These are phyloP conservation scores for Ormosia emarginata DNA, from an alignment of 306 rosid genomes.

Conservation along the genomic window DNA sequence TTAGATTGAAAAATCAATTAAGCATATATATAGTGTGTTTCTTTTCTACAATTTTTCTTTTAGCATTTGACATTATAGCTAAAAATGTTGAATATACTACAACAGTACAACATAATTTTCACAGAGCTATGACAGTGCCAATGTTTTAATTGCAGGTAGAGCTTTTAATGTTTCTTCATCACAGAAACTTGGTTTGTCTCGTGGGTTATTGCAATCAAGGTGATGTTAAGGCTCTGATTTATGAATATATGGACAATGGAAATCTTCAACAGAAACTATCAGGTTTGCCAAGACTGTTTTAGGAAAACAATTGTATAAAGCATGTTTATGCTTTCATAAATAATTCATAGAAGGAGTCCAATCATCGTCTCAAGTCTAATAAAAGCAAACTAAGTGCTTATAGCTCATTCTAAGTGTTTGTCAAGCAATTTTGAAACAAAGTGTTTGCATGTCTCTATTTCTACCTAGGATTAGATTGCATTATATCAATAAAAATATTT, in stretches of 20 bases:
- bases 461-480: too few species aligned
- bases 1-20: not conserved
- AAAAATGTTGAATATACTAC: not conserved
- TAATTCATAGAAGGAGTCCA: too few species aligned
- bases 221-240: constrained; percentile 28
- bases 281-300: constrained; percentile 1
- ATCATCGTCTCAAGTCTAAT: too few species aligned
- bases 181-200: constrained; percentile 45
- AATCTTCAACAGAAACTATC: constrained; percentile 30
- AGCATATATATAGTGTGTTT: too few species aligned
- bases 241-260: constrained; percentile 32
- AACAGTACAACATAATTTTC: not conserved
- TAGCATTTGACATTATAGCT: not conserved
- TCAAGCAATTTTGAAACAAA: too few species aligned
- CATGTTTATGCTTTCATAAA: too few species aligned
- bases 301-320: too few species aligned
- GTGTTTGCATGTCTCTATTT: too few species aligned
- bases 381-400: too few species aligned
- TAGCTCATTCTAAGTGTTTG: too few species aligned
- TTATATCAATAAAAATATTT: too few species aligned
- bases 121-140: not conserved
- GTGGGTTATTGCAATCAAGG: constrained; percentile 38
- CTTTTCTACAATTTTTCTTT: too few species aligned
- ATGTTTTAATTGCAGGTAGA: constrained; percentile 27
- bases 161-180: constrained; percentile 46